Evolutionary conservation across 768 basidiomycete species (phyloP), one percentile per base, ranked within the genome.

Genomic region (Boletales sp.): DNA sequence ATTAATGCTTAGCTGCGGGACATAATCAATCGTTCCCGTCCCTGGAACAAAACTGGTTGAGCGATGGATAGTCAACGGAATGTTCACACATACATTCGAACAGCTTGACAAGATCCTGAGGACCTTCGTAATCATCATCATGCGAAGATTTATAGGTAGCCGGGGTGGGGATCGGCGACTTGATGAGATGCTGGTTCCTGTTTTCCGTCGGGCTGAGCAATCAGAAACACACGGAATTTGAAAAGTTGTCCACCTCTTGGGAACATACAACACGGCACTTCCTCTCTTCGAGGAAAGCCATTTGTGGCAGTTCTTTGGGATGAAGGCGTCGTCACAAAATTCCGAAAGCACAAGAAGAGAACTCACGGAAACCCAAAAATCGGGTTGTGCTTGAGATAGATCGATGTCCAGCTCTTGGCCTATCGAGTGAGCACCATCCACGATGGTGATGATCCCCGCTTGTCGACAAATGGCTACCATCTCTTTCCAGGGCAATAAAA

Each of bases 371-470:
- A 85, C 70, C 83, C 83, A 90, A 60, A 91, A 90, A 66, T 93
- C 90, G 11, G 87, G 86, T 44, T 74, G 70, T 0, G 68, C 68
- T 40, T 72, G 69, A 5, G 70, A 71, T 15, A 91, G 64, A 59
- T 89, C 75, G 49, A 89, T 74, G 47, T 78, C 67, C 7, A 76
- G 57, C 58, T 88, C 81, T 57, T 87, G 87, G 1, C 90, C 90
- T 36, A 92, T 78, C 4, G 81, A 78, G 59, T 92, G 90, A 7
- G 90, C 90, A 2, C 79, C 91, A 58, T 94, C 91, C 13, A 94
- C 67, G n/a, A 93, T 56, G 31, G 77, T 84, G 66, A 78, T 77
- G 0, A 84, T 75, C 0, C 80, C 79, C 35, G 83, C 80, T 53
- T 83, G 75, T 46, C 74, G 72, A 61, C 84, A 86, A n/a, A 88